Base-by-base conservation (phyloP, 2,329 filamentous ascomycete species). In the Rhinocladiella similis region DNA sequence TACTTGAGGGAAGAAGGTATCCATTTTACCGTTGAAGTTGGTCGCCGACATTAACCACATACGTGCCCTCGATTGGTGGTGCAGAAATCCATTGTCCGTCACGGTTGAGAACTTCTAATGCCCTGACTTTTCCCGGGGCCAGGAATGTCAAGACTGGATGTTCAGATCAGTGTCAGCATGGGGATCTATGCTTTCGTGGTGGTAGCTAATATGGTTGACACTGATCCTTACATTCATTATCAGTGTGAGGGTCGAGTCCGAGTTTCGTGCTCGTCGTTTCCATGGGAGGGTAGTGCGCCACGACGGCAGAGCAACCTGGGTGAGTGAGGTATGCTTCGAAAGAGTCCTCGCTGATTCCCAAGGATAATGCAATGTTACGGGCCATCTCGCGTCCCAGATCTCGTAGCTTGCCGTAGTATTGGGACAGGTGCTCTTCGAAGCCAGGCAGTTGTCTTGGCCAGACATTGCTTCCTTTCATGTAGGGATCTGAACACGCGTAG, bases 31-130 rank as follows among this genome's bases (percentile, higher is more conserved):
- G 65, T 64, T 73, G 71, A 56, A 75, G 66, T 43, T 68, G 70
- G 53, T 76, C 72, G 1, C 75, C 77, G 16, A 78, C 76, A 47
- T 79, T 78, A 47, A 79, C 71, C 0, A 79, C 74, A 38, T 78
- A 68, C 10, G 74, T 74, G 0, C 72, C 75, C 6, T 71, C 65
- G 9, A 76, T 68, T 0, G 75, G 76, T 35, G 68, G 67, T 4
- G 73, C 76, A 39, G 74, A 69, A 20, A 79, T 70, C 76, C 75
- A 78, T 29, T 73, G 67, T 0, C 75, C 75, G 2, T 70, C 67
- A 20, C 73, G 73, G 47, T 73, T 77, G 9, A 78, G 64, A 0
- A 79, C 75, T 56, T 79, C 73, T 3, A 79, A 65, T 0, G 76
- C 76, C 0, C 75, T 29, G 10, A 59, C 76, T 2, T 68, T 54